These are phyloP conservation scores for Prunus armeniaca DNA, from an alignment of 306 rosid genomes.

Conservation along the genomic window DNA sequence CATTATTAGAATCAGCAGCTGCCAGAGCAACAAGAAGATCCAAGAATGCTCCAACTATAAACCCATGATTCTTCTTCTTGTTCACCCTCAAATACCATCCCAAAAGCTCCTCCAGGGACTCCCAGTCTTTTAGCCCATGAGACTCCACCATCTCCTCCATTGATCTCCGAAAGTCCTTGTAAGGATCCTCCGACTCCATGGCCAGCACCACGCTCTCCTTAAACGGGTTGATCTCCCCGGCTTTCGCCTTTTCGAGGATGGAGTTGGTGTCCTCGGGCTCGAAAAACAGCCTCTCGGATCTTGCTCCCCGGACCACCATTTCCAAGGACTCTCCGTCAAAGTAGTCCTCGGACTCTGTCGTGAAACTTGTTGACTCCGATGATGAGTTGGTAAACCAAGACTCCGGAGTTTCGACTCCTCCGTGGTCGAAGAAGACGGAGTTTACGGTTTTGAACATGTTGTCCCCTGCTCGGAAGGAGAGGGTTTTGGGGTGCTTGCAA, in stretches of 20 bases:
- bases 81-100: constrained; percentile 67
- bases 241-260: constrained; percentile 42
- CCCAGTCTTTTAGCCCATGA: constrained; percentile 71
- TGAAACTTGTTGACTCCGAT: constrained; percentile 49
- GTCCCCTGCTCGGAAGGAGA: constrained; percentile 50
- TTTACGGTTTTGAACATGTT: constrained; percentile 60
- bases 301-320: constrained; percentile 50
- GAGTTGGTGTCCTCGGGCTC: constrained; percentile 63
- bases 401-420: constrained; percentile 48
- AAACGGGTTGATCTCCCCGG: constrained; percentile 20
- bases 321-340: constrained; percentile 47
- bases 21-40: constrained; percentile 52
- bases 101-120: constrained; percentile 57
- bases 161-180: constrained; percentile 60
- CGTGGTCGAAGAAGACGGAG: constrained; percentile 54
- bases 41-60: constrained; percentile 69
- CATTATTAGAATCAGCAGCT: background rate
- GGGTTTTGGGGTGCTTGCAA: constrained; percentile 53
- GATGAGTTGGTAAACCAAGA: constrained; percentile 67
- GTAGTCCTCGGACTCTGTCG: constrained; percentile 55
- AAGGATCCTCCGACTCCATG: constrained; percentile 76
- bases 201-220: constrained; percentile 60
- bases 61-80: constrained; percentile 63
- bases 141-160: constrained; percentile 92
- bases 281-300: constrained; percentile 73